These are phyloP conservation scores for Auricularia cornea DNA, from an alignment of 768 basidiomycete species.

Conservation along the genomic window DNA sequence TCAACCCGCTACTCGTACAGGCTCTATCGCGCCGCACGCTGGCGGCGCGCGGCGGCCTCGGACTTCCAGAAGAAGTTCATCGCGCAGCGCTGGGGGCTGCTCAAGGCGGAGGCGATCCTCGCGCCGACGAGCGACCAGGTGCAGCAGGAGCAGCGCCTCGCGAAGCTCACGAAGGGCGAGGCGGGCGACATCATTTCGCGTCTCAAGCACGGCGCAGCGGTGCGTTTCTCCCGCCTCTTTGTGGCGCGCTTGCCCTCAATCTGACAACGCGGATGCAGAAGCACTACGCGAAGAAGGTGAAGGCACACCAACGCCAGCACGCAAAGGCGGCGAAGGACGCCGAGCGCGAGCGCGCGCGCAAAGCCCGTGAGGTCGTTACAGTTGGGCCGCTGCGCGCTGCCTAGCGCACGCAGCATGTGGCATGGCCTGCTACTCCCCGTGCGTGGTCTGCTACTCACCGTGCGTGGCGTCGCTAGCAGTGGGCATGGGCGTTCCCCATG, in stretches of 20 bases:
- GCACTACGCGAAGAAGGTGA: constrained; percentile 47
- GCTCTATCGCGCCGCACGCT: constrained; percentile 52
- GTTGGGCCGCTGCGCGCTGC: constrained; percentile 43
- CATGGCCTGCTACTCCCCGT: no score
- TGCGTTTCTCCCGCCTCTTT: no score
- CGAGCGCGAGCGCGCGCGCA: constrained; percentile 43
- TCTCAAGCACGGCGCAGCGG: constrained; percentile 67
- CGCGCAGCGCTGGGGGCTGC: constrained; percentile 37
- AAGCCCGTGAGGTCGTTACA: constrained; percentile 45
- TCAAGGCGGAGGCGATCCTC: constrained; percentile 13
- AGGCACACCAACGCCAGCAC: constrained; percentile 18
- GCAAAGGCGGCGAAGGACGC: constrained; percentile 24
- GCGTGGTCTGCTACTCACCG: no score
- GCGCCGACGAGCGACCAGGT: constrained; percentile 18
- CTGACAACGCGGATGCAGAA: constrained; percentile 36
- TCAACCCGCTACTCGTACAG: no score
- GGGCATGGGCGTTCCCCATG: no score
- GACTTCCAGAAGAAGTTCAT: constrained; percentile 52
- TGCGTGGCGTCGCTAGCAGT: no score
- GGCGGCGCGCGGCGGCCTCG: constrained; percentile 57
- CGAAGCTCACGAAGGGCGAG: constrained; percentile 61
- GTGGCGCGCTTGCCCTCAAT: no score
- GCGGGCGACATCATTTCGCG: constrained; percentile 74
- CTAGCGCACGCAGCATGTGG: no score
- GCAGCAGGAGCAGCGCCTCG: constrained; percentile 16